Conservation (phyloP, 352 stramenopile genomes). For the Globisporangium splendens region DNA sequence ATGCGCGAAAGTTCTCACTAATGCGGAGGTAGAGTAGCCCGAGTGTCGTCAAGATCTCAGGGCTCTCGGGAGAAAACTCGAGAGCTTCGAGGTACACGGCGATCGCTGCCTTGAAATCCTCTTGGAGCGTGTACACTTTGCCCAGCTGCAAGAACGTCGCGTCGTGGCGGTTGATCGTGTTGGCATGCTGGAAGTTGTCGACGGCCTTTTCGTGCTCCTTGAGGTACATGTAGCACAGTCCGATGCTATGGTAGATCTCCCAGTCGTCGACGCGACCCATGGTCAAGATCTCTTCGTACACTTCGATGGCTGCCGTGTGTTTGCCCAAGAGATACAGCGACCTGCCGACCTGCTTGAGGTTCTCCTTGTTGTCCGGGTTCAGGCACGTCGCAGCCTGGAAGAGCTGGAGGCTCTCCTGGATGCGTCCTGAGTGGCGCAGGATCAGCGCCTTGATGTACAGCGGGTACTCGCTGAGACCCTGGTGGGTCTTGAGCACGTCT, state of each 20-base stretch:
- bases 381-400: conserved; percentile 91
- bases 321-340: conserved; percentile 86
- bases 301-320: conserved; percentile 85
- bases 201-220: conserved; percentile 89
- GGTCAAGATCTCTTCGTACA: conserved; percentile 89
- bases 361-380: conserved; percentile 90
- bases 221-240: conserved; percentile 89
- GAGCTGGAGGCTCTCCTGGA: conserved; percentile 88
- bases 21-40: conserved; percentile 89
- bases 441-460: conserved; percentile 93
- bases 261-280: conserved; percentile 84
- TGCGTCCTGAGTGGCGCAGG: conserved; percentile 80
- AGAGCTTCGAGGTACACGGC: conserved; percentile 89
- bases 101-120: conserved; percentile 85
- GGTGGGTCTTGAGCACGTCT: conserved; percentile 74
- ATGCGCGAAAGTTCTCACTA: conserved; percentile 89
- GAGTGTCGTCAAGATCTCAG: conserved; percentile 90
- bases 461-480: conserved; percentile 90
- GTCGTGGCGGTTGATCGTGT: conserved; percentile 90
- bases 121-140: conserved; percentile 81
- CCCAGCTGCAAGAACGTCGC: conserved; percentile 90
- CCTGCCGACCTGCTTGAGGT: conserved; percentile 88
- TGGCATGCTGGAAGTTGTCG: conserved; percentile 88
- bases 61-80: conserved; percentile 92
- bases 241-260: conserved; percentile 92